Evolutionary conservation across 192 early-diverging fungal genomes (phyloP), one percentile per base, ranked within the genome.

Genomic region (Coemansia furcata): DNA sequence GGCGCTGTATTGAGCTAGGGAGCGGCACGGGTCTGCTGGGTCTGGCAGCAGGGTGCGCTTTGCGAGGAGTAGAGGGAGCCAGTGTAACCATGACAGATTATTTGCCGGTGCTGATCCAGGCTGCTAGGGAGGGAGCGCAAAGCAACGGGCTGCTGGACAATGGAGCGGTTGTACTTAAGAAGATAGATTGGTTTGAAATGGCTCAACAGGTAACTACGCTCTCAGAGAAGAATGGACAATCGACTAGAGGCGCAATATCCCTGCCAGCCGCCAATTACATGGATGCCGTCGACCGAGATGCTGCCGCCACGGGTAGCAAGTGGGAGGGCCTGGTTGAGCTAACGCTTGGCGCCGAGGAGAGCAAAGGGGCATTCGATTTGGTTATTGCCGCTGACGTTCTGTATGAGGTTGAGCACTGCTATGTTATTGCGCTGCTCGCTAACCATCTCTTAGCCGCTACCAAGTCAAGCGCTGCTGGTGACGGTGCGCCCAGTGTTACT

Each of bases 331-430:
- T 15, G 12, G 30, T 57, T 14, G 54, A 57, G 32, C 54, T 32
- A 17, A 33, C 54, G 4, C 54, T 57, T 30, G 30, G 54, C 14
- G 46, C 37, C 3, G 14, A 36, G 6, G 36, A 49, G 17, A 59
- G 58, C 43, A 57, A 63, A 5, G 43, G 55, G 1, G 39, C 26
- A 19, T 73, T 68, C 44, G 60, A 63, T 42, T 42, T 68, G 35
- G 62, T 73, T 10, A 57, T 73, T 49, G 72, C 72, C 8, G 66
- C 72, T 8, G 72, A 73, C 21, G 50, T 73, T n/a, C 46, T 67
- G 11, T 73, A 73, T n/a, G 72, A 73, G 60, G 10, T 67, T 32
- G 66, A 73, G 55, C 72, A 73, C 10, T 66, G 64, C 23, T 19
- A 36, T 9, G 66, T 68, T 0, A 68, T 73, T 36, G 60, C 72